Evolutionary conservation across 495 filamentous ascomycete species (phyloP), one percentile per base, ranked within the genome.

Genomic region (Xylaria venustula): DNA sequence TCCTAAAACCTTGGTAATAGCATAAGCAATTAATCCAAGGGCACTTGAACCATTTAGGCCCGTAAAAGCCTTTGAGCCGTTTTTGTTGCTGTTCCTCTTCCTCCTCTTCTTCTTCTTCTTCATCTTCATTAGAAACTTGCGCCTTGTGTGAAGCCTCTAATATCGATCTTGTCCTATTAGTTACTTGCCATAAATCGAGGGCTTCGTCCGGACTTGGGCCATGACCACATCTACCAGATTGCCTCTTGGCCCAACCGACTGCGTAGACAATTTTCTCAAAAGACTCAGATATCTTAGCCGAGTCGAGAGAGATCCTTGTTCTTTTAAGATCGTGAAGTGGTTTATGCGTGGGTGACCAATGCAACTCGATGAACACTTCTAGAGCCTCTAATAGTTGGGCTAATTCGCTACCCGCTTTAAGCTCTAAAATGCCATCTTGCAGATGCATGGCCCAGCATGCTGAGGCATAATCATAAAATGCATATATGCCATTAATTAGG

Each of bases 361-460:
- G 64, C 11, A 57, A 11, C 7, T 58, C 58, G 20, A 64, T 41
- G 37, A 76, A 76, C 23, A 61, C 54, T 28, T 73, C 64, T 15
- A 73, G 32, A 9, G 58, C 52, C 52, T 62, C 61, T 9, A 45
- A 36, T 14, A 67, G 14, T 2, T 61, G 25, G 23, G 20, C 37
- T 3, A 56, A 32, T 15, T 50, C 44, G 11, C 41, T 6, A 37
- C 23, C 30, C 0, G n/a, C 12, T 5, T 64, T 26, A 3, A 45
- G 42, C 1, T 30, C 32, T 5, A 17, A 26, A 3, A 67, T 32
- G 0, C 57, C 52, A 17, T 45, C 51, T 47, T 64, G 59, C 9
- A 79, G 54, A 61, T 79, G 76, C 61, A 73, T 65, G 23, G 67
- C 58, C 76, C 76, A 79, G 50, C 73, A 75, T 19, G 71, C 60